Evolutionary conservation across 2,329 filamentous ascomycete species (phyloP), one percentile per base, ranked within the genome.

Genomic region (Beauveria bassiana): DNA sequence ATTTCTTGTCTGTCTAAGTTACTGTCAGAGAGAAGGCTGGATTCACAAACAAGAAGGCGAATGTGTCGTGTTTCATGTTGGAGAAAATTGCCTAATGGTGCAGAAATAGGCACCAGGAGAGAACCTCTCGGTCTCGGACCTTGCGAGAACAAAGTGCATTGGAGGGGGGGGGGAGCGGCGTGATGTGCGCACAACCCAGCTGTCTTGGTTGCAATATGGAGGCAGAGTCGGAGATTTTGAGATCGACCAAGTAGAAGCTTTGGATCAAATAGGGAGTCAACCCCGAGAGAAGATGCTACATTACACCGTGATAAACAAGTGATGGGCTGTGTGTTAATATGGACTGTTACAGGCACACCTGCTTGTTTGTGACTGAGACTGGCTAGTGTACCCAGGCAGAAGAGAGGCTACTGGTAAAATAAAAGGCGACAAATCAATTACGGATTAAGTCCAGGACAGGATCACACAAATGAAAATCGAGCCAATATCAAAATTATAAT

Each of bases 311-410:
- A 34, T 31, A 5, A 40, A 10, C 9, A 16, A 20, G 7, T 5
- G 42, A 38, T 43, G 40, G 14, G 14, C 5, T 42, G 45, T 22
- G 49, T 12, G 22, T 28, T 50, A 58, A 49, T 58, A 42, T 58
- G 45, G 22, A 22, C 45, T 49, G 45, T 22, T 58, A 58, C 24
- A n/a, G n/a, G 20, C 45, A 58, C 55, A 34, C 55, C 55, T 31
- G 28, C 28, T 10, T 22, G 24, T 24, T 10, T 22, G 24, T 24
- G 31, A 20, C 3, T 26, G 12, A 52, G 20, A 6, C 18, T 49
- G 55, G 55, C 10, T 58, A 50, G 45, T 50, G 55, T 58, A 58
- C 45, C 45, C 54, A 57, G 54, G 14, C 31, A 31, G 8, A 31
- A 31, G 18, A 24, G 50, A 24, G 50, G 50, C 7, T 20, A 9